A percentile compares a stretch with the other conserved stretches of the same genome.
Conservation (phyloP, 148 eudicot species). For the Talinum fruticosum region DNA sequence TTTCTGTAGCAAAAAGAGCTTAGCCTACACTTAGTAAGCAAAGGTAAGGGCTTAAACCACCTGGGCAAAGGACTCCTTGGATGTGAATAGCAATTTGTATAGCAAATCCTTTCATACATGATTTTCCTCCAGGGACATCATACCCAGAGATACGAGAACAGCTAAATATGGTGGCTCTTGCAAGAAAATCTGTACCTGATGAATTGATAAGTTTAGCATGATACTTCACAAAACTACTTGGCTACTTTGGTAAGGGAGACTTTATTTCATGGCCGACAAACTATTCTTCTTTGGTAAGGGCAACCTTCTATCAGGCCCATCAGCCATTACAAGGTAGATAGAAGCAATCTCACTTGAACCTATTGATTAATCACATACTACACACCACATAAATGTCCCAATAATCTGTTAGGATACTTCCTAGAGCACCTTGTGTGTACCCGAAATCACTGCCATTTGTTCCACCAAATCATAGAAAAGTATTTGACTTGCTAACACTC, state of each 20-base stretch:
- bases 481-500: neutral
- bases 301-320: neutral
- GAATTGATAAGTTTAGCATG: neutral
- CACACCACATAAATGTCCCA: neutral
- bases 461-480: neutral
- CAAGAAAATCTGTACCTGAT: neutral
- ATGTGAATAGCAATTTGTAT: neutral
- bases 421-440: neutral
- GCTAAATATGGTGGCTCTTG: neutral
- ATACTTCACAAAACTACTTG: neutral
- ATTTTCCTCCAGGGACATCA: neutral
- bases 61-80: neutral
- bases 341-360: neutral
- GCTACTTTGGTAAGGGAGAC: neutral
- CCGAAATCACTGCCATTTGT: neutral
- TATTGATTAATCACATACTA: neutral
- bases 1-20: neutral
- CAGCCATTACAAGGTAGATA: neutral
- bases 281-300: neutral
- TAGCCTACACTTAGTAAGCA: neutral
- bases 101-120: neutral
- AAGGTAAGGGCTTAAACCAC: neutral
- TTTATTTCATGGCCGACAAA: neutral
- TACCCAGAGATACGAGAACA: neutral
- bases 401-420: neutral